phyloP scores from a whole-genome alignment of 2,329 filamentous ascomycete genomes.

The Xylaria sp. region DNA sequence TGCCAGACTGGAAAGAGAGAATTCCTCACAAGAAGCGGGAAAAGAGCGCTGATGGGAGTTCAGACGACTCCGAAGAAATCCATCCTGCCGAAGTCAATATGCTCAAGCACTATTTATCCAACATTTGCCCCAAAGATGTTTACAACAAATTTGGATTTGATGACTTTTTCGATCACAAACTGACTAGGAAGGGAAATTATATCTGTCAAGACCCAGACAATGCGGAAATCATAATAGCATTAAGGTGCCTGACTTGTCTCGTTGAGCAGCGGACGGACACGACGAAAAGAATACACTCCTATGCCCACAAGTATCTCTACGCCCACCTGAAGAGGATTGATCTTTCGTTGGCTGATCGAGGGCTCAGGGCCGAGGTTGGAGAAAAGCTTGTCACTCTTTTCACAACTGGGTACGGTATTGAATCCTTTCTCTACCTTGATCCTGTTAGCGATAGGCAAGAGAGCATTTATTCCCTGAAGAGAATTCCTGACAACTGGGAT shows the following conservation, averaged over 20 bases:
- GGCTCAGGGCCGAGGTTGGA: constrained; percentile 1
- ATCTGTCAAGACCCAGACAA: neutral
- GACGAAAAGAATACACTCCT: neutral
- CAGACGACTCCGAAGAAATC: neutral
- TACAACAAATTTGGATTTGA: constrained; percentile 4
- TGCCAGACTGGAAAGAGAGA: neutral
- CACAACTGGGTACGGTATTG: neutral
- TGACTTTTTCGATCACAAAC: neutral
- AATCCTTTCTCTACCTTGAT: neutral
- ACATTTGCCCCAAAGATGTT: neutral
- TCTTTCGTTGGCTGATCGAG: constrained; percentile 1
- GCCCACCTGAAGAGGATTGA: neutral
- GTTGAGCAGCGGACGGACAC: constrained; percentile 3
- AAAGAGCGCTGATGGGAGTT: neutral
- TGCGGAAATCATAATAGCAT: neutral
- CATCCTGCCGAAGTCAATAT: neutral
- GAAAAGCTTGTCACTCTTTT: constrained; percentile 5
- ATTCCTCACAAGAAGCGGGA: neutral
- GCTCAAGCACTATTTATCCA: constrained; percentile 9
- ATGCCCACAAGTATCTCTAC: neutral
- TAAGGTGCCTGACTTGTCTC: constrained; percentile 6
- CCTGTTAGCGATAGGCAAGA: neutral
- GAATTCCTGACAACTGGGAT: neutral
- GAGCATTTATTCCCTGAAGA: neutral
- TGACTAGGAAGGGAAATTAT: neutral